These are phyloP conservation scores for Alternaria angustiovoidea DNA, from an alignment of 2,329 filamentous ascomycete genomes.

Conservation along the genomic window DNA sequence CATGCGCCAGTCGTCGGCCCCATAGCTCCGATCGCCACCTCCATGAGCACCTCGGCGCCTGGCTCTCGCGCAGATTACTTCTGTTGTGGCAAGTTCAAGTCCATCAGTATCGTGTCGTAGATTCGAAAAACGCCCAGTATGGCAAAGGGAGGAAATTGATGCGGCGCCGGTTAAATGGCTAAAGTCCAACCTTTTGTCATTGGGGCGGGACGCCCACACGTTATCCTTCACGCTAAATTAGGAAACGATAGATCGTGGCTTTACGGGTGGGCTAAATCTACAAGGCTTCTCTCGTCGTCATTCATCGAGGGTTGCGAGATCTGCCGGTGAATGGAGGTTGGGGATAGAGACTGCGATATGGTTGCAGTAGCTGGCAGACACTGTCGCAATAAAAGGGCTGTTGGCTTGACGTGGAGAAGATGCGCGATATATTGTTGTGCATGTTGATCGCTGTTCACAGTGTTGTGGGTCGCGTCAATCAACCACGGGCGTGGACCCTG, in stretches of 20 bases:
- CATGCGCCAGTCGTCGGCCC: not conserved
- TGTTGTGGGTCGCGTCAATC: constrained; percentile 15
- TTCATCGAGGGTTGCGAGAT: constrained; percentile 1
- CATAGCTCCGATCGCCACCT: not conserved
- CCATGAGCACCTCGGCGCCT: not conserved
- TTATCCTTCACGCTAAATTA: not conserved
- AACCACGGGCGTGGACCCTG: constrained; percentile 13
- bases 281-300: constrained; percentile 6
- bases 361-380: not conserved
- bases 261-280: constrained; percentile 5
- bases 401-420: not conserved
- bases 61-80: not conserved
- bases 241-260: constrained; percentile 9
- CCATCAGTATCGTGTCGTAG: not conserved
- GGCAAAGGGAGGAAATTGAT: not conserved
- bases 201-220: not conserved
- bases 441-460: constrained; percentile 15
- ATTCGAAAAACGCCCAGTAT: not conserved
- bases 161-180: constrained; percentile 12
- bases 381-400: not conserved
- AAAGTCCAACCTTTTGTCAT: constrained; percentile 1
- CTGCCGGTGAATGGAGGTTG: not conserved
- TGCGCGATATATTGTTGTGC: constrained; percentile 16
- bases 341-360: not conserved
- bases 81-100: not conserved